Evolutionary conservation across 2,329 filamentous ascomycete species (phyloP).

Genomic region (Aurifilum marmelostoma): DNA sequence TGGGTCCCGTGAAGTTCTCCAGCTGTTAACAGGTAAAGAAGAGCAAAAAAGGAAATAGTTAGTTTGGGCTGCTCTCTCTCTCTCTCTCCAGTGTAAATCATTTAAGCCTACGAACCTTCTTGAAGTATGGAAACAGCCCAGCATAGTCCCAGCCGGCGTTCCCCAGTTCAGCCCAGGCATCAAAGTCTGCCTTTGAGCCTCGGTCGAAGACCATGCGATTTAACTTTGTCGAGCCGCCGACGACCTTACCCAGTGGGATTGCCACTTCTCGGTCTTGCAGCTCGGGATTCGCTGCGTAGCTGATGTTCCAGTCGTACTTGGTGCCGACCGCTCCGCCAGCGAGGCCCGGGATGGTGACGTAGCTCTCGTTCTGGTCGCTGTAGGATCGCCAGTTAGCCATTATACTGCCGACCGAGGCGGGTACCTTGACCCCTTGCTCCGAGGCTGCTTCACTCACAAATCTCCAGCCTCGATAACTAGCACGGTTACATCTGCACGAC

Average conservation of each 20-base stretch:
- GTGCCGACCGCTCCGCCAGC: constrained; percentile 32
- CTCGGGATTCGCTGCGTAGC: constrained; percentile 17
- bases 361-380: constrained; percentile 31
- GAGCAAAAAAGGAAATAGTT: too few relatives aligned
- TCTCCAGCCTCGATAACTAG: constrained; percentile 37
- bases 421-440: constrained; percentile 16
- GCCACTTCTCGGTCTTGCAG: constrained; percentile 13
- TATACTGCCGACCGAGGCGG: constrained; percentile 10
- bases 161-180: constrained; percentile 36
- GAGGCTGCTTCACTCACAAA: constrained; percentile 14
- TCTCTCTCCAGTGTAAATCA: too few relatives aligned
- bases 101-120: constrained; percentile 33
- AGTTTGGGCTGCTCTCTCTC: too few relatives aligned
- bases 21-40: constrained; percentile 24
- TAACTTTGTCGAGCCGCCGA: constrained; percentile 35
- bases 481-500: constrained; percentile 32
- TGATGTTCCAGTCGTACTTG: constrained; percentile 38
- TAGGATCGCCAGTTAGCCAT: constrained; percentile 2
- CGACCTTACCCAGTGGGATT: constrained; percentile 32
- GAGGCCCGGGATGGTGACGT: constrained; percentile 35
- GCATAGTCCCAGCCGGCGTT: constrained; percentile 36
- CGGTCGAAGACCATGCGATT: constrained; percentile 39
- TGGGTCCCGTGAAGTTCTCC: constrained; percentile 36
- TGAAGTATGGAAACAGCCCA: constrained; percentile 37
- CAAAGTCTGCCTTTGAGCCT: constrained; percentile 34